phyloP scores from a whole-genome alignment of 1,139 yeast genomes.

The Nakaseomyces uthaithaninus region DNA sequence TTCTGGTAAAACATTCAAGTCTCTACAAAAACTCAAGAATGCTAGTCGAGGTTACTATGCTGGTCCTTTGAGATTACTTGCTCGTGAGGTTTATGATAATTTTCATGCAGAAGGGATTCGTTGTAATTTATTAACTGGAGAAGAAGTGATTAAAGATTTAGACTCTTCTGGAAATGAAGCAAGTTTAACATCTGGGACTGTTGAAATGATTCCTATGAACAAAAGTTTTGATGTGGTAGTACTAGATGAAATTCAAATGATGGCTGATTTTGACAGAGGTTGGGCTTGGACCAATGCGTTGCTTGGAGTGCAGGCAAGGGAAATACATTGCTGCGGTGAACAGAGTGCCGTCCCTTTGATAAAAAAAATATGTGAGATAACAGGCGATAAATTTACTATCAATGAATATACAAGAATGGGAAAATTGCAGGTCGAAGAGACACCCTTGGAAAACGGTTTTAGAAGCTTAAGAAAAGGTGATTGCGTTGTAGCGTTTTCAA shows the following conservation, averaged over 20 bases:
- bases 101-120: slow-evolving; percentile 56
- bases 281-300: slow-evolving; percentile 94
- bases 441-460: slow-evolving; percentile 32
- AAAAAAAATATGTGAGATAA: slow-evolving; percentile 45
- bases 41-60: slow-evolving; percentile 85
- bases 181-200: slow-evolving; percentile 75
- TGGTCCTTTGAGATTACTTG: slow-evolving; percentile 84
- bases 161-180: slow-evolving; percentile 67
- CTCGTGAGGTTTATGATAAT: slow-evolving; percentile 82
- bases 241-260: slow-evolving; percentile 95
- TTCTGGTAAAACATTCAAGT: slow-evolving; percentile 89
- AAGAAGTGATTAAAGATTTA: slow-evolving; percentile 67
- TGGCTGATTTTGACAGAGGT: slow-evolving; percentile 71
- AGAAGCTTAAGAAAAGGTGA: slow-evolving; percentile 58
- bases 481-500: slow-evolving; percentile 82
- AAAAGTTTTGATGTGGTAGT: slow-evolving; percentile 77
- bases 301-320: slow-evolving; percentile 78
- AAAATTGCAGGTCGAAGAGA: slow-evolving; percentile 48
- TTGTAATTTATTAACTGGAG: slow-evolving; percentile 90
- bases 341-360: slow-evolving; percentile 67
- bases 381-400: slow-evolving; percentile 73
- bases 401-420: slow-evolving; percentile 70
- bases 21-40: slow-evolving; percentile 58
- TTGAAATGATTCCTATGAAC: slow-evolving; percentile 78
- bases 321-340: slow-evolving; percentile 91